phyloP scores from a whole-genome alignment of 2,329 filamentous ascomycete genomes.

The Blastomyces percursus region DNA sequence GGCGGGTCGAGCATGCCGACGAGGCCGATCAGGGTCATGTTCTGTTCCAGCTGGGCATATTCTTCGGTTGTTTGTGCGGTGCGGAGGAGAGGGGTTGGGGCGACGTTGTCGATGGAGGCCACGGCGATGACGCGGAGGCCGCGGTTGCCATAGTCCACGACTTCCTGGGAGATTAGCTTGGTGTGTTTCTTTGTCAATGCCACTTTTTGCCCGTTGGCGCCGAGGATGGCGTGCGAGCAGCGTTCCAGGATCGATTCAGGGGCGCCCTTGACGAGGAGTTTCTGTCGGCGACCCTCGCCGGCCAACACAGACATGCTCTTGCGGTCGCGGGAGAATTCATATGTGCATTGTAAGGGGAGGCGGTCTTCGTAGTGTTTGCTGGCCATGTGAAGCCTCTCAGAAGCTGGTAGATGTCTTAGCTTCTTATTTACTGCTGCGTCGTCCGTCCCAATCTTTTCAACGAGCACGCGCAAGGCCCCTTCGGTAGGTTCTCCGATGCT shows the following conservation, averaged over 20 bases:
- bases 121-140: constrained; percentile 92
- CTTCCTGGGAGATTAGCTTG: constrained; percentile 62
- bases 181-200: constrained; percentile 58
- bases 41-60: constrained; percentile 80
- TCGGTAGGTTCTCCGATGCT: constrained; percentile 93
- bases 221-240: constrained; percentile 71
- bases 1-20: constrained; percentile 96
- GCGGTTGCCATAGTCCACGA: constrained; percentile 80
- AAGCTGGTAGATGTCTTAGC: constrained; percentile 37
- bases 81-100: constrained; percentile 55
- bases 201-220: constrained; percentile 66
- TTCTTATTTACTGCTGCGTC: constrained; percentile 49
- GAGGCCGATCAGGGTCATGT: constrained; percentile 86
- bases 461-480: constrained; percentile 78
- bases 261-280: constrained; percentile 89
- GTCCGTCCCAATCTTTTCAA: constrained; percentile 86
- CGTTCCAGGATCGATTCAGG: constrained; percentile 90
- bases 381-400: constrained; percentile 63
- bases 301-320: constrained; percentile 99
- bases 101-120: constrained; percentile 68
- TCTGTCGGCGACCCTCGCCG: constrained; percentile 56
- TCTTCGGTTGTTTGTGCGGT: constrained; percentile 72
- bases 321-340: constrained; percentile 91
- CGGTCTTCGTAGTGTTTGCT: constrained; percentile 75
- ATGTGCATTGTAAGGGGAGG: constrained; percentile 68